Conservation (phyloP, 768 basidiomycete genomes). For the Pisolithus sp. region DNA sequence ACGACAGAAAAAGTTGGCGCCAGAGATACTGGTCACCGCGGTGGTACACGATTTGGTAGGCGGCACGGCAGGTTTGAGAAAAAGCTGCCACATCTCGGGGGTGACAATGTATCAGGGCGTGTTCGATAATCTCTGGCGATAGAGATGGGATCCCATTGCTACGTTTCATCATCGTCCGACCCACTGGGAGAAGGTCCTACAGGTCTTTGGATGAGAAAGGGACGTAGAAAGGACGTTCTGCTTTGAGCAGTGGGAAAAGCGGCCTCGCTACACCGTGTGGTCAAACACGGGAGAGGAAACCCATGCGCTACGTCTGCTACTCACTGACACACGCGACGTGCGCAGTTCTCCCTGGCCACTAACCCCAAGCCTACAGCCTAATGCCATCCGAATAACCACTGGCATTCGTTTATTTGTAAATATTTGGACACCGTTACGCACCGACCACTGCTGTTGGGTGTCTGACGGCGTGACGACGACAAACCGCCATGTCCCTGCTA, state of each 20-base stretch:
- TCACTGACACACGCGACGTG: too few relatives aligned
- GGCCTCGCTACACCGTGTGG: too few relatives aligned
- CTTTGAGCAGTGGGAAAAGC: too few relatives aligned
- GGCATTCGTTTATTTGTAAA: background rate
- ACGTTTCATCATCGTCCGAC: conserved; percentile 1
- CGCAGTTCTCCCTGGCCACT: too few relatives aligned
- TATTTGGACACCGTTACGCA: background rate
- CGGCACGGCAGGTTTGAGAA: conserved; percentile 46
- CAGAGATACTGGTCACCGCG: conserved; percentile 56
- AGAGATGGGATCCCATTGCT: conserved; percentile 27
- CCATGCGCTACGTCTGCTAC: too few relatives aligned
- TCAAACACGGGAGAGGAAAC: too few relatives aligned
- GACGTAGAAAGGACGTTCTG: background rate
- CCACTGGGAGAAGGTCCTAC: background rate
- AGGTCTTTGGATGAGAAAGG: too few relatives aligned
- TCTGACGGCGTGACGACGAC: background rate
- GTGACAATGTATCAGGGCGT: conserved; percentile 48
- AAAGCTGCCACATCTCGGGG: conserved; percentile 56
- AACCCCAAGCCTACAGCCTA: too few relatives aligned
- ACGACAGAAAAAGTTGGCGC: conserved; percentile 54
- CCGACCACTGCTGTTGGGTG: background rate
- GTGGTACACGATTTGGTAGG: conserved; percentile 44
- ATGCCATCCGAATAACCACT: too few relatives aligned
- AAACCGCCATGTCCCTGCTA: conserved; percentile 11
- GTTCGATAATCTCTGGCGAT: conserved; percentile 56